Evolutionary conservation across 768 basidiomycete genomes (phyloP).

Genomic region (Lactarius vividus): DNA sequence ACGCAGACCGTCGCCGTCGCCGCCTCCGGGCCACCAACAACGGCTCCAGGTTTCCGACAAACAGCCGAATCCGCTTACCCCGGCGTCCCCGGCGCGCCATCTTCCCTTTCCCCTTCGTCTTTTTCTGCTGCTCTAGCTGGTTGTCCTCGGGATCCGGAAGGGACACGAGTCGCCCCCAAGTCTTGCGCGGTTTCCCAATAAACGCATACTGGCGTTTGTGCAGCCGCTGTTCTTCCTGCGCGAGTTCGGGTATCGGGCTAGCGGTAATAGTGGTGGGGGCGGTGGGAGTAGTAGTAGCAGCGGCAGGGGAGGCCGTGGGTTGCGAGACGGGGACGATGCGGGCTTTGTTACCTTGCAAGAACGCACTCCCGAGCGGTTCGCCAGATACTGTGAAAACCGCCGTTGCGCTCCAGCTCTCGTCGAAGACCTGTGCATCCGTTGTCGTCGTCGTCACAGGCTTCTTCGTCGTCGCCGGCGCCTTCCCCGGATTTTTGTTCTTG

Average conservation of each 20-base stretch:
- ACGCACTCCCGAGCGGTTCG: neutral
- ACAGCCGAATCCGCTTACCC: neutral
- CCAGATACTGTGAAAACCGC: neutral
- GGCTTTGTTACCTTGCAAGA: neutral
- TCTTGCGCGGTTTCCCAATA: constrained; percentile 10
- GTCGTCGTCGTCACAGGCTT: neutral
- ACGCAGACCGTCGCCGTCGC: neutral
- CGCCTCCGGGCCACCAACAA: neutral
- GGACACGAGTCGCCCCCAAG: constrained; percentile 12
- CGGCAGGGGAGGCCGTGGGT: neutral
- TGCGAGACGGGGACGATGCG: neutral
- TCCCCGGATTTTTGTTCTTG: neutral
- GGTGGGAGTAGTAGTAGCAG: neutral
- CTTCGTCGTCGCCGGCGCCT: neutral
- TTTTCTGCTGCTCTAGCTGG: neutral
- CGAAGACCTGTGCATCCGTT: neutral
- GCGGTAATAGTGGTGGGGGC: neutral
- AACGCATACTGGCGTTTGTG: neutral
- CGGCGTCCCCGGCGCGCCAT: neutral
- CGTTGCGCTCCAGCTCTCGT: neutral
- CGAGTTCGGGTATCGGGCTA: neutral
- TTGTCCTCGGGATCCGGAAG: constrained; percentile 4
- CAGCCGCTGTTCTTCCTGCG: neutral
- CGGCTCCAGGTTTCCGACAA: constrained; percentile 5
- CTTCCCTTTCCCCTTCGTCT: neutral